Conservation (phyloP, 306 rosid species). For the Sechiopsis laciniata region DNA sequence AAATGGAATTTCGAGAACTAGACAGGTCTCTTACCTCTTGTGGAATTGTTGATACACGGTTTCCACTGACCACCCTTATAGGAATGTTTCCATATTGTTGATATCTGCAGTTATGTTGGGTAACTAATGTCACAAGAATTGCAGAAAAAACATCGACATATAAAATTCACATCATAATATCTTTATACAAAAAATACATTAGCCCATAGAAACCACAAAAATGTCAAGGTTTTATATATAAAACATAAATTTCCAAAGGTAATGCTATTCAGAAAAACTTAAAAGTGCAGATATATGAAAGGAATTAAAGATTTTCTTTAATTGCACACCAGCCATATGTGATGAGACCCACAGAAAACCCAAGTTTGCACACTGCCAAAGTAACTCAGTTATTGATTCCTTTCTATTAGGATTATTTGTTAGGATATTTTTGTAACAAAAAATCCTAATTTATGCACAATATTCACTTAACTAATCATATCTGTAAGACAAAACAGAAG, state of each 20-base stretch:
- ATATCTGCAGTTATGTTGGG: slow-evolving; percentile 47
- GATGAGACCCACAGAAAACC: not conserved
- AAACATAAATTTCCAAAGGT: slow-evolving; percentile 6
- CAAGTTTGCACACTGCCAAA: not conserved
- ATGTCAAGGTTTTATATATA: not conserved
- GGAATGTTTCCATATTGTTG: slow-evolving; percentile 79
- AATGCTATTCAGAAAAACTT: not conserved
- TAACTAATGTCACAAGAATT: slow-evolving; percentile 28
- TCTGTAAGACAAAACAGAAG: not conserved
- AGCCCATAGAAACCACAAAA: not conserved
- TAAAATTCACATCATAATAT: slow-evolving; percentile 2
- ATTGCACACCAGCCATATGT: slow-evolving; percentile 9
- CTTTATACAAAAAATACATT: not conserved
- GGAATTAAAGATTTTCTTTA: slow-evolving; percentile 10
- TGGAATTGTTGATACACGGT: slow-evolving; percentile 61
- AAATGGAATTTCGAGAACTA: not conserved
- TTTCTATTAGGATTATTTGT: not conserved
- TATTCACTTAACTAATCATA: not conserved
- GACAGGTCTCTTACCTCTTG: slow-evolving; percentile 44
- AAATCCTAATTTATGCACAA: too few species aligned
- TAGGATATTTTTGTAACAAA: too few species aligned
- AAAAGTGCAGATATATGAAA: not conserved
- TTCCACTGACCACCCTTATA: slow-evolving; percentile 72
- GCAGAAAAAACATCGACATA: slow-evolving; percentile 14
- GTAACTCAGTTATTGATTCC: not conserved